Evolutionary conservation across 2,329 filamentous ascomycete genomes (phyloP).

Genomic region (Pyrenophora seminiperda): DNA sequence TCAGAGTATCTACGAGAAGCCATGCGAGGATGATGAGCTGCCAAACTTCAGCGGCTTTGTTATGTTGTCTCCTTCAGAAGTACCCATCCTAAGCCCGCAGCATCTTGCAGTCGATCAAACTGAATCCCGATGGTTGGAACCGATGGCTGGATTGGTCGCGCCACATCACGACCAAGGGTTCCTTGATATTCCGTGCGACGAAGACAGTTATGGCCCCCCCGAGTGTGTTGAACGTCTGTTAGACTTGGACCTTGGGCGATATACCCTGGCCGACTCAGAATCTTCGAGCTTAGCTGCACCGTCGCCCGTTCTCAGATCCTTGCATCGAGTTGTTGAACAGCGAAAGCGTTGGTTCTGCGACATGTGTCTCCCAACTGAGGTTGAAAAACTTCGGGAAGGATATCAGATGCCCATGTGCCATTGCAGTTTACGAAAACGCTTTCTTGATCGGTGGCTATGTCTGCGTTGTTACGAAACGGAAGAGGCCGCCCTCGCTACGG

Average conservation of each 20-base stretch:
- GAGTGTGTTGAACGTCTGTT: slow-evolving; percentile 36
- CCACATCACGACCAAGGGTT: slow-evolving; percentile 42
- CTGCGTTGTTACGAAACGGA: slow-evolving; percentile 27
- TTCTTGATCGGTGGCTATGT: slow-evolving; percentile 32
- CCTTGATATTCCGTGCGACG: slow-evolving; percentile 36
- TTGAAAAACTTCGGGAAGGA: neutral
- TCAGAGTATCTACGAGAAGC: slow-evolving; percentile 35
- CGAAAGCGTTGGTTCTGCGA: slow-evolving; percentile 24
- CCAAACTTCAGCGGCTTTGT: slow-evolving; percentile 40
- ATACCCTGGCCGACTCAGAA: slow-evolving; percentile 22
- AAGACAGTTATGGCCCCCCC: slow-evolving; percentile 20
- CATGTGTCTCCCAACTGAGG: slow-evolving; percentile 2
- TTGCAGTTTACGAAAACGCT: slow-evolving; percentile 24
- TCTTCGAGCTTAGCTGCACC: slow-evolving; percentile 28
- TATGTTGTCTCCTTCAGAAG: slow-evolving; percentile 30
- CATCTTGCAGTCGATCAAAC: slow-evolving; percentile 22
- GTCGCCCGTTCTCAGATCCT: slow-evolving; percentile 33
- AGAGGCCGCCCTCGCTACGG: slow-evolving; percentile 7
- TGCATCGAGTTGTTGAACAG: slow-evolving; percentile 31
- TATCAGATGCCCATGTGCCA: slow-evolving; percentile 10
- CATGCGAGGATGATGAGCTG: slow-evolving; percentile 35
- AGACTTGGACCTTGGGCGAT: slow-evolving; percentile 30
- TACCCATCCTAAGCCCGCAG: slow-evolving; percentile 37
- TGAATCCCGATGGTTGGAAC: slow-evolving; percentile 14
- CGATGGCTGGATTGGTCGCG: slow-evolving; percentile 3